Base-by-base conservation (phyloP, 208 protist genomes). In the Borovskyia barvae region DNA sequence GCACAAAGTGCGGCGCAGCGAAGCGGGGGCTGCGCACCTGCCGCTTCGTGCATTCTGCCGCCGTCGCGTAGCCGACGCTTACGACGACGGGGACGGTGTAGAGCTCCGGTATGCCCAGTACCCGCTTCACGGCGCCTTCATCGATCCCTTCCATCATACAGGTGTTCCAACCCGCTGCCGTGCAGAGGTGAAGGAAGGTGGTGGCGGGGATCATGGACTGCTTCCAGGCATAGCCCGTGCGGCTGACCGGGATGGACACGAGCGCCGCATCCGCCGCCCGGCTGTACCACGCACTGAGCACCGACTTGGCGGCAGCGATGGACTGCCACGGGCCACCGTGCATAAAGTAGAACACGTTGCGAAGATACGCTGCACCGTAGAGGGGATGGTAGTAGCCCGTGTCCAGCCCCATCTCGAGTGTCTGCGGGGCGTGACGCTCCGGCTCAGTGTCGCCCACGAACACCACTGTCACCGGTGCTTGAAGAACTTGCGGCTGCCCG, bases 61-160 rank as follows among this genome's bases (percentile, higher is more conserved):
- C 48, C 19, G 66, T 73, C 25, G 55, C 67, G 52, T 92, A 81
- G 6, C 91, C 91, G 1, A 96, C 77, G 32, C 77, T 79, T 5
- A 96, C 57, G 58, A 96, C 49, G 7, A 90, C 72, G 0, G 91
- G 83, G 32, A 96, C 72, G 3, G 87, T 92, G 70, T 76, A 94
- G 2, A 72, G 72, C 47, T 66, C 43, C 25, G 87, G 85, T n/a
- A 96, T 51, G 12, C 73, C 72, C n/a, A 88, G 66, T 1, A 89
- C 76, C 5, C 59, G 24, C 58, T 82, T 77, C 19, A 96, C 80
- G 4, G 79, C 60, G 9, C 63, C 77, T 37, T 94, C 87, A 54
- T 96, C 90, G 51, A 94, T 83, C 8, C 90, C 90, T 63, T 96
- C 90, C 70, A 96, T 76, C 37, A 90, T 66, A 41, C 74, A 78